Evolutionary conservation across 169 alveolate species (phyloP), one percentile per base, ranked within the genome.

Genomic region (Blepharisma undulans): DNA sequence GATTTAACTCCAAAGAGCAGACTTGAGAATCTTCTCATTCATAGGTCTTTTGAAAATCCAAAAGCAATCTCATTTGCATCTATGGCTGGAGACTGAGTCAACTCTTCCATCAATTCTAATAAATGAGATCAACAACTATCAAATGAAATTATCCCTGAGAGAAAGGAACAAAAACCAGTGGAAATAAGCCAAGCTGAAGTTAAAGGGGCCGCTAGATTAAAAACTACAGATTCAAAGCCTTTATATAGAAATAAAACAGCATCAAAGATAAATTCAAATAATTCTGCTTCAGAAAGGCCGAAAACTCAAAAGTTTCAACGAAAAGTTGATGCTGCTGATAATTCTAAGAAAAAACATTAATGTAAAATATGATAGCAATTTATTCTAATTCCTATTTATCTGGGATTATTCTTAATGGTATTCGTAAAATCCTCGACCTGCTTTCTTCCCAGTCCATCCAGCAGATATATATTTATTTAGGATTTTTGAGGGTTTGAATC

Each of bases 381-480:
- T 48, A 18, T 48, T 36, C 66, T 48, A 48, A 48, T 48, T 36
- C 14, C 66, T 18, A 10, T 10, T 48, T 74, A 74, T 4, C 33
- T 74, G 80, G 29, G 29, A 25, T 29, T 74, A 25, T 74, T n/a
- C n/a, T n/a, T 29, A 74, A 74, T 33, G 36, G 61, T 95, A 95
- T 59, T 95, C 91, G 87, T 95, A 95, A 71, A 95, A 95, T 29
- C 97, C 97, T 91, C 93, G 93, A 27, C 97, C 97, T 61, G 95
- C 81, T 78, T 95, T 95, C 84, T 88, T 93, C 14, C 97, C 97
- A 21, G 91, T 91, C 76, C 90, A 94, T n/a, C 97, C 97, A 61
- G 97, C 97, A 85, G 93, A 78, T 21, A 95, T 96, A 82, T 94
- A 94, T 78, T 95, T 95, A 12, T 89, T 94, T 6, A 95, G 92